These are phyloP conservation scores for Colletotrichum phormii DNA, from an alignment of 2,329 filamentous ascomycete species.

Conservation along the genomic window DNA sequence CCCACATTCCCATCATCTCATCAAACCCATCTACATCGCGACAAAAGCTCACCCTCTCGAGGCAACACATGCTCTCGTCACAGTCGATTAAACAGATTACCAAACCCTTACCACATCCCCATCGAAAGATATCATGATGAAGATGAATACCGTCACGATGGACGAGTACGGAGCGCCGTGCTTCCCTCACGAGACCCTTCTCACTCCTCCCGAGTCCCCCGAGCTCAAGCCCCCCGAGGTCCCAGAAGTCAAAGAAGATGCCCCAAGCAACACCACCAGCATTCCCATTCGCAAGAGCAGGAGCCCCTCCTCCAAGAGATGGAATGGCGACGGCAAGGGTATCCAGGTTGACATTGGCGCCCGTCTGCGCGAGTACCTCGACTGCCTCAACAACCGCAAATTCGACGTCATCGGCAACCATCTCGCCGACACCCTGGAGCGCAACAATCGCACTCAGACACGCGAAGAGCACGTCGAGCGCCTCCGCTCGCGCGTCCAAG, in stretches of 20 bases:
- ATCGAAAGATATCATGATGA: slow-evolving; percentile 1
- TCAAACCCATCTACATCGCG: background rate
- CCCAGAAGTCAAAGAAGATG: background rate
- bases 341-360: slow-evolving; percentile 33
- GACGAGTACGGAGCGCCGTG: slow-evolving; percentile 30
- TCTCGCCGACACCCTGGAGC: slow-evolving; percentile 23
- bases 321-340: slow-evolving; percentile 29
- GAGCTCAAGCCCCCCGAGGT: background rate
- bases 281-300: slow-evolving; percentile 10
- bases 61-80: slow-evolving; percentile 17
- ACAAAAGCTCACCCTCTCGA: background rate
- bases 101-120: background rate
- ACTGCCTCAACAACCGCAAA: slow-evolving; percentile 30
- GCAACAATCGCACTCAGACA: slow-evolving; percentile 27
- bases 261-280: background rate
- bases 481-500: slow-evolving; percentile 13
- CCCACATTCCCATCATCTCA: background rate
- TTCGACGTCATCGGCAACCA: slow-evolving; percentile 29
- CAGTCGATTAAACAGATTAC: background rate
- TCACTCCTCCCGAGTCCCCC: slow-evolving; percentile 9
- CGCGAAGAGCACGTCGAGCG: slow-evolving; percentile 30
- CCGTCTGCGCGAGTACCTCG: slow-evolving; percentile 32
- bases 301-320: slow-evolving; percentile 5
- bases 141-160: slow-evolving; percentile 22
- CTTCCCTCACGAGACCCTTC: slow-evolving; percentile 29